Base-by-base conservation (phyloP, 2,329 filamentous ascomycete species). In the Macroventuria anomochaeta region DNA sequence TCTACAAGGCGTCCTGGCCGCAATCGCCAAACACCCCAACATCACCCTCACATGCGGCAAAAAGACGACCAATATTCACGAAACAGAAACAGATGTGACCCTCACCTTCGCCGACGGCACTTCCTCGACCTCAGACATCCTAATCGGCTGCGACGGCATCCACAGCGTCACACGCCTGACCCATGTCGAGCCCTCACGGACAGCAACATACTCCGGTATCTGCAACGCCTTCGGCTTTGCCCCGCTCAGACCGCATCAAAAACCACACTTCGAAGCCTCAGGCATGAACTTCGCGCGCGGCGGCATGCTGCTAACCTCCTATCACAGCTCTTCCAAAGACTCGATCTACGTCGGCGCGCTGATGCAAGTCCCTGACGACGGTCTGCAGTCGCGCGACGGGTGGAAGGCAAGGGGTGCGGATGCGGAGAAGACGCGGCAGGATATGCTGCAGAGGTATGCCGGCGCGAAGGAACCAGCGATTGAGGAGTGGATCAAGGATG, bases 61-160 rank as follows among this genome's bases (percentile, higher is more conserved):
- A 57, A 73, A 74, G 47, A 78, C 76, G 0, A 59, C 70, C 10
- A 64, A 70, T n/a, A 79, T 79, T 46, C 59, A 71, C 11, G 77
- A 79, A 62, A 72, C 74, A 34, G 70, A 67, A 20, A 65, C 72
- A 15, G 72, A 74, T 18, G 77, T 79, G 12, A 71, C 71, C 0
- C 59, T 85, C 0, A 77, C 70, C 1, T 75, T 85, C 1, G 77
- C 78, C 17, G 74, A 81, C 26, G 82, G 82, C 1, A 68, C 71
- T 0, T 64, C 59, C 1, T 64, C 77, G 3, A 60, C 68, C 1
- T 81, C 77, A 3, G 83, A 85, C 55, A 63, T 85, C 1, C 58
- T 85, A 0, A 61, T 85, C 10, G 83, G 82, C 5, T 83, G 82
- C 3, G 83, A 85, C 50, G 83, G 83, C 0, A 81, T 84, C 8